phyloP scores from a whole-genome alignment of 1,284 basidiomycete genomes.

The Sporisorium scitamineum region DNA sequence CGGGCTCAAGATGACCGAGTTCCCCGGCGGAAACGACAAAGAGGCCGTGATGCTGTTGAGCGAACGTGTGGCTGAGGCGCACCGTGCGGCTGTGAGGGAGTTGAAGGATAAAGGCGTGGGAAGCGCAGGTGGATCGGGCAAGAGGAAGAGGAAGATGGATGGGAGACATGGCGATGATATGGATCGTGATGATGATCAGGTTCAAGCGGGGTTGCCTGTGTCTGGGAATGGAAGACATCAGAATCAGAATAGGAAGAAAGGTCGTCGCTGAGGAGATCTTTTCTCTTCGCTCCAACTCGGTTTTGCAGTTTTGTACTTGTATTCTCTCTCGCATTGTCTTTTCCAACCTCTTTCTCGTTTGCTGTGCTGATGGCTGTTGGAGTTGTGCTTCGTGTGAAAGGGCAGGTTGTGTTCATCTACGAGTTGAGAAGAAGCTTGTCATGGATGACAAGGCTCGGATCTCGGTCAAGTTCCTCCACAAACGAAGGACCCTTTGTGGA shows the following conservation, averaged over 20 bases:
- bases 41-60: slow-evolving; percentile 89
- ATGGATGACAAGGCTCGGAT: neutral
- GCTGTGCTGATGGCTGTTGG: neutral
- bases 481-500: neutral
- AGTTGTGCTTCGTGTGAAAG: neutral
- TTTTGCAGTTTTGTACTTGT: slow-evolving; percentile 13
- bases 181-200: slow-evolving; percentile 67
- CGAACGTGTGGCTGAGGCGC: slow-evolving; percentile 91
- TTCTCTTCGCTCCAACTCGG: neutral
- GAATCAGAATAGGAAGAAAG: slow-evolving; percentile 38
- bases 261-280: slow-evolving; percentile 24
- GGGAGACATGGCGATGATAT: slow-evolving; percentile 56
- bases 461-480: neutral
- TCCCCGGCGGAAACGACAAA: slow-evolving; percentile 81
- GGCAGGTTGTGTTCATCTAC: neutral
- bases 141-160: slow-evolving; percentile 59
- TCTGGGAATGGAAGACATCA: slow-evolving; percentile 31
- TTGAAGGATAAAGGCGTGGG: slow-evolving; percentile 63
- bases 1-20: slow-evolving; percentile 91
- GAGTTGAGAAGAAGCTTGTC: neutral
- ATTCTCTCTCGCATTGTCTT: neutral
- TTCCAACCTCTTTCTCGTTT: neutral
- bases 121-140: slow-evolving; percentile 58
- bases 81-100: slow-evolving; percentile 83
- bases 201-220: slow-evolving; percentile 52